Base-by-base conservation (phyloP, 805 yeast genomes). In the Starmerella sirachaensis region DNA sequence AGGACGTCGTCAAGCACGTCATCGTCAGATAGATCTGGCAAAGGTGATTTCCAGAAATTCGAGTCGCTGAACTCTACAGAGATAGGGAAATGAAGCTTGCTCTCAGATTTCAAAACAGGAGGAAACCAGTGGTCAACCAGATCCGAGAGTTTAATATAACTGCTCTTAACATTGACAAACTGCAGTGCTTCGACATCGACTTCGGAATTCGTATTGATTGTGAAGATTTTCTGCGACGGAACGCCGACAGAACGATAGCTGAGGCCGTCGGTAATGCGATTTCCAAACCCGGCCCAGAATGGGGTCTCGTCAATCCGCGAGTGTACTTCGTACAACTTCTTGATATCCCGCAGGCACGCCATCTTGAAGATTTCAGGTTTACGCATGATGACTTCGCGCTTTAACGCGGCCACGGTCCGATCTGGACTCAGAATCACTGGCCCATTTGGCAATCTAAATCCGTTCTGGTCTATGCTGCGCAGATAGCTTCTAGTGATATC, bases 281-380 rank as follows among this genome's bases (percentile, higher is more conserved):
- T 91, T 21, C 98, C 98, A 58, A 91, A 91, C 0, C 98, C 98
- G 11, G 98, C 98, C 58, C 83, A 85, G 54, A 91, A 91, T 3
- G 96, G 95, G 0, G 88, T 79, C 33, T 71, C 62, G 36, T 54
- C 46, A 8, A 21, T 23, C 8, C 28, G 45, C 31, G 44, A 34
- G 13, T 45, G 47, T 23, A 64, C 69, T 28, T 68, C 73, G 58
- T 80, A 88, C 16, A 91, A 63, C 31, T 76, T 70, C 52, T 75
- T 74, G 42, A 91, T 76, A 61, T 91, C 98, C 38, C 78, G 75
- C 43, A 91, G 64, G 59, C 97, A 88, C 1, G 98, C 94, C 86
- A 91, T 91, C 54, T 91, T 91, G 66, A 91, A 91, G n/a, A 91
- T 91, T 59, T 91, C 97, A 0, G 98, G 98, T 55, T 88, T 88